A percentile compares a stretch with the other conserved stretches of the same genome.
phyloP scores from a whole-genome alignment of 2,329 filamentous ascomycete genomes.

The Fusarium burgessii region DNA sequence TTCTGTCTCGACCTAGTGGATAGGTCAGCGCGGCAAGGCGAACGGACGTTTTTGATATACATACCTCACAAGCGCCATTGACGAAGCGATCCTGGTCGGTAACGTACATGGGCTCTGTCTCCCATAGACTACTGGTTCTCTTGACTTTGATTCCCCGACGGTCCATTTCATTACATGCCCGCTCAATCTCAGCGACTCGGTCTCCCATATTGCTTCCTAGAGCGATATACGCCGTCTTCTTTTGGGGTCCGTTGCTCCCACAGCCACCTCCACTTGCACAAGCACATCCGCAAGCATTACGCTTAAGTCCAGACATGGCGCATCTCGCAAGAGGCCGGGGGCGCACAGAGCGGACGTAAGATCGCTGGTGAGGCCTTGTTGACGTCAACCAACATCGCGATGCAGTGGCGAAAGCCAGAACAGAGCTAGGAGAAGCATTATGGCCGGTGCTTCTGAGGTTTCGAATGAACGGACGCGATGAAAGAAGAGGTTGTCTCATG shows the following conservation, averaged over 20 bases:
- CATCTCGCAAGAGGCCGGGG: conserved; percentile 25
- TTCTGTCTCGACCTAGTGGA: conserved; percentile 78
- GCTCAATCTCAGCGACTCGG: conserved; percentile 85
- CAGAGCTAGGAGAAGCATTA: conserved; percentile 18
- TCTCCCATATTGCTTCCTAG: conserved; percentile 94
- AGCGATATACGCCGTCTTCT: conserved; percentile 78
- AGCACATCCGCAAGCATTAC: conserved; percentile 53
- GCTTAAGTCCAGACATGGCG: conserved; percentile 30
- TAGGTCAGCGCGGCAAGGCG: conserved; percentile 17
- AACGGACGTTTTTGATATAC: conserved; percentile 48
- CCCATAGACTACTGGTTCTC: conserved; percentile 89
- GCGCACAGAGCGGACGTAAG: conserved; percentile 22
- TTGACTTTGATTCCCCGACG: conserved; percentile 77
- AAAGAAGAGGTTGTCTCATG: conserved; percentile 39
- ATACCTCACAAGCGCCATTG: conserved; percentile 92
- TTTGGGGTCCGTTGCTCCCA: conserved; percentile 46
- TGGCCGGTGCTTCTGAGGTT: conserved; percentile 11
- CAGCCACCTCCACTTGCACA: conserved; percentile 49
- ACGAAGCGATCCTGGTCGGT: conserved; percentile 88
- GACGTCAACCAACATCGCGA: conserved; percentile 27
- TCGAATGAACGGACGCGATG: conserved; percentile 16
- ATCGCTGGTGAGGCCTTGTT: conserved; percentile 20
- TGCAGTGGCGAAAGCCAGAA: conserved; percentile 20
- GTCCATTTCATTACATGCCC: conserved; percentile 83
- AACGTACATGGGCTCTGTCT: conserved; percentile 98